A percentile compares a stretch with the other conserved stretches of the same genome.
Evolutionary conservation across 2,329 filamentous ascomycete species (phyloP).

Genomic region (Hypoxylon sp.): DNA sequence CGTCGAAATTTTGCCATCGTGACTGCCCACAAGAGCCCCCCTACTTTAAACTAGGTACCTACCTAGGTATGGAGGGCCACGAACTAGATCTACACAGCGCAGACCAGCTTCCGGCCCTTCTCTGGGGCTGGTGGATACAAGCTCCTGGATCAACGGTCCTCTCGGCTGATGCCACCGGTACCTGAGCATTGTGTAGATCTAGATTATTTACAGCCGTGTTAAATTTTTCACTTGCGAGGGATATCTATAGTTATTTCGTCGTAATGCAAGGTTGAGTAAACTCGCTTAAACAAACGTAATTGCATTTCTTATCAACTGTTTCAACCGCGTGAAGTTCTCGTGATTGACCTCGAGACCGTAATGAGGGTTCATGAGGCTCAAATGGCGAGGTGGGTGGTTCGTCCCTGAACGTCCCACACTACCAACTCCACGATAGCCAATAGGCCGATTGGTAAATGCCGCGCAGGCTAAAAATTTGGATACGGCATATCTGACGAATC

Average conservation of each 20-base stretch:
- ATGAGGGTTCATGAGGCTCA: slow-evolving; percentile 30
- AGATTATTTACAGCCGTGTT: background rate
- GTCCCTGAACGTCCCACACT: slow-evolving; percentile 22
- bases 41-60: background rate
- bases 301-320: background rate
- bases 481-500: slow-evolving; percentile 3
- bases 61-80: slow-evolving; percentile 20
- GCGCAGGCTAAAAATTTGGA: slow-evolving; percentile 15
- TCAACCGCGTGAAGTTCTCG: slow-evolving; percentile 13
- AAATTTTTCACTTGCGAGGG: background rate
- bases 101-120: slow-evolving; percentile 23
- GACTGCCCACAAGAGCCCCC: background rate
- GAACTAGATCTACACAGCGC: slow-evolving; percentile 11
- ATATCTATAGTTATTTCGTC: background rate
- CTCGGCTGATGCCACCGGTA: slow-evolving; percentile 20
- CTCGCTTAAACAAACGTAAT: slow-evolving; percentile 3
- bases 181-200: slow-evolving; percentile 13
- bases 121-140: slow-evolving; percentile 30
- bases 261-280: background rate
- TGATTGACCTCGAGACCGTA: slow-evolving; percentile 3
- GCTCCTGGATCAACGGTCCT: slow-evolving; percentile 12
- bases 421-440: slow-evolving; percentile 7
- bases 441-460: slow-evolving; percentile 29
- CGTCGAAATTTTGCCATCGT: slow-evolving; percentile 12
- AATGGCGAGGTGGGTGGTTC: slow-evolving; percentile 24